phyloP scores from a whole-genome alignment of 2,329 filamentous ascomycete species.

The Cytospora chrysosperma region DNA sequence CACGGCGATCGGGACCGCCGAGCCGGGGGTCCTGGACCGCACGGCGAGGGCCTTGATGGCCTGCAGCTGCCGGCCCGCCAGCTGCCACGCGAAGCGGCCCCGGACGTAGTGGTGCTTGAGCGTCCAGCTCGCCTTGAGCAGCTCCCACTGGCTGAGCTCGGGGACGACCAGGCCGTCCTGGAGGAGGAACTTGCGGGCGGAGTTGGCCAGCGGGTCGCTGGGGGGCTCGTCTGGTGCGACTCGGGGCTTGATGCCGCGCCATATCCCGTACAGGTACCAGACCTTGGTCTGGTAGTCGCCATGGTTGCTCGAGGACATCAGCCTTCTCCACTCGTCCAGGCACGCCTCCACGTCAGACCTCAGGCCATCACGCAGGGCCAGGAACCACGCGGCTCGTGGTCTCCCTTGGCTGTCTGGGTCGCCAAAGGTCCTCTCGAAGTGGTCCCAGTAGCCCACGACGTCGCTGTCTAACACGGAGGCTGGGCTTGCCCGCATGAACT shows the following conservation, averaged over 20 bases:
- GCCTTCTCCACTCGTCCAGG: slow-evolving; percentile 34
- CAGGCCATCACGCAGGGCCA: slow-evolving; percentile 5
- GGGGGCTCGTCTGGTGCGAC: slow-evolving; percentile 12
- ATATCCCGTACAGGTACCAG: slow-evolving; percentile 40
- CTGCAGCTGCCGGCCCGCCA: slow-evolving; percentile 50
- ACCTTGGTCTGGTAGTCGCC: slow-evolving; percentile 32
- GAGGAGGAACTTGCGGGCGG: slow-evolving; percentile 25
- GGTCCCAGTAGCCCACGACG: slow-evolving; percentile 35
- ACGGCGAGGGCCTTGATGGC: slow-evolving; percentile 44
- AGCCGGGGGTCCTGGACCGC: neutral
- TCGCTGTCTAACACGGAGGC: slow-evolving; percentile 17
- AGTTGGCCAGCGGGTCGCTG: too few species aligned
- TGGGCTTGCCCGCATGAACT: slow-evolving; percentile 3
- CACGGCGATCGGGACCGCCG: slow-evolving; percentile 33
- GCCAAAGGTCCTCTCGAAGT: slow-evolving; percentile 36
- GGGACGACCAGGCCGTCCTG: slow-evolving; percentile 25
- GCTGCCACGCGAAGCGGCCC: slow-evolving; percentile 44
- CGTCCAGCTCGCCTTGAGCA: slow-evolving; percentile 50
- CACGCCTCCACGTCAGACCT: slow-evolving; percentile 35
- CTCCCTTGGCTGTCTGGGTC: slow-evolving; percentile 24
- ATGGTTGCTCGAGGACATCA: neutral
- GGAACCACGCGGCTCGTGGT: slow-evolving; percentile 11
- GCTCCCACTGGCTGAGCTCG: slow-evolving; percentile 43
- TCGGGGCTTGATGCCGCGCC: slow-evolving; percentile 42
- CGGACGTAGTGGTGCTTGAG: slow-evolving; percentile 40